Conservation (phyloP, 2,329 filamentous ascomycete genomes). For the Colletotrichum siamense region DNA sequence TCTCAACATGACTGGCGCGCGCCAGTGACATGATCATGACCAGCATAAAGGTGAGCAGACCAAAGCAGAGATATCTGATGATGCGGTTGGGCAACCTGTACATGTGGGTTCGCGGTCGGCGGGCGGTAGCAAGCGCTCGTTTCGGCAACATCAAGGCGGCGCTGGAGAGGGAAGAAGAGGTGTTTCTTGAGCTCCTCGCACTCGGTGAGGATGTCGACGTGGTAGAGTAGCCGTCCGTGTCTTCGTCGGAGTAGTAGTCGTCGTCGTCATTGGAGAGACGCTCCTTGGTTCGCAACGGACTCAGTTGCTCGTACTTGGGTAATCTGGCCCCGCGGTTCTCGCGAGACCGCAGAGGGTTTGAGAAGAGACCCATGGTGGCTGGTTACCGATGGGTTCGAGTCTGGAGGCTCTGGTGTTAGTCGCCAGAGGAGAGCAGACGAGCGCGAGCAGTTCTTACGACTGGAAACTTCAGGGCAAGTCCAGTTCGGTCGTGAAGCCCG, state of each 20-base stretch:
- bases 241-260: conserved; percentile 50
- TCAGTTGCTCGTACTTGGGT: conserved; percentile 55
- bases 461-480: neutral
- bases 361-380: conserved; percentile 53
- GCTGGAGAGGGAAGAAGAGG: conserved; percentile 48
- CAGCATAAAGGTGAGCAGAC: conserved; percentile 71
- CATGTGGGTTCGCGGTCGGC: conserved; percentile 40
- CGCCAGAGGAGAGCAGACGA: neutral
- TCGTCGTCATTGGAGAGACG: conserved; percentile 58
- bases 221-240: conserved; percentile 45
- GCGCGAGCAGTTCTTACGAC: neutral
- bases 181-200: conserved; percentile 60
- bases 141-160: conserved; percentile 51
- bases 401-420: neutral
- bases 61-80: conserved; percentile 78
- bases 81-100: conserved; percentile 76
- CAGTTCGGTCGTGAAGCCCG: neutral
- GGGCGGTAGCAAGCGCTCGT: conserved; percentile 34
- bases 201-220: conserved; percentile 49
- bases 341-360: conserved; percentile 53
- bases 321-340: conserved; percentile 46
- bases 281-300: conserved; percentile 45
- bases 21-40: conserved; percentile 80
- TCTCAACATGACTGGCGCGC: conserved; percentile 74
- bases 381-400: conserved; percentile 6